Percentiles rank a stretch among this genome's conserved stretches.
phyloP scores from a whole-genome alignment of 1,139 yeast species.

The Suhomyces anneliseae region DNA sequence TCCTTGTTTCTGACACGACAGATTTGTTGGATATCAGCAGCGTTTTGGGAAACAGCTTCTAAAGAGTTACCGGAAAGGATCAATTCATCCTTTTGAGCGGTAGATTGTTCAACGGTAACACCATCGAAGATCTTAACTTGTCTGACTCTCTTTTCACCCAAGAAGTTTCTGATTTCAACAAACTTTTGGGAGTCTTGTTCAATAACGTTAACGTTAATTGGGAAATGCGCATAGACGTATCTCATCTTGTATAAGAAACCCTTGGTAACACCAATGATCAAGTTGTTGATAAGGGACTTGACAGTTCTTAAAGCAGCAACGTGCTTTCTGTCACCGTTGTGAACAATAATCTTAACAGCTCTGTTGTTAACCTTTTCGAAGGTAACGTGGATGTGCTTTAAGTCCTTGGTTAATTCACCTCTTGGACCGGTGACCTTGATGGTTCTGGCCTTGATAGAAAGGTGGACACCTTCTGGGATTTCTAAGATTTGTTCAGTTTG shows the following conservation, averaged over 20 bases:
- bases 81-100: conserved; percentile 92
- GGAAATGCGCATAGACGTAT: conserved; percentile 99
- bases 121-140: conserved; percentile 82
- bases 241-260: conserved; percentile 99
- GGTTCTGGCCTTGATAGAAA: conserved; percentile 87
- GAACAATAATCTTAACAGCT: conserved; percentile 85
- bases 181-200: conserved; percentile 71
- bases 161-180: conserved; percentile 98
- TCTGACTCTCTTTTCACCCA: conserved; percentile 98
- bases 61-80: conserved; percentile 92
- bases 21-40: conserved; percentile 97
- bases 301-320: conserved; percentile 99
- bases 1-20: conserved; percentile 99
- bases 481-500: conserved; percentile 90
- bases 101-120: conserved; percentile 78
- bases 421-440: conserved; percentile 97
- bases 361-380: conserved; percentile 72
- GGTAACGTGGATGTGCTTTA: conserved; percentile 94
- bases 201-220: conserved; percentile 91
- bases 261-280: conserved; percentile 98
- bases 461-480: conserved; percentile 93
- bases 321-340: conserved; percentile 99
- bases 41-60: conserved; percentile 97
- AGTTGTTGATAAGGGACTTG: conserved; percentile 89
- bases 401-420: conserved; percentile 89